phyloP scores from a whole-genome alignment of 495 filamentous ascomycete genomes.

The Tuber calosporum region DNA sequence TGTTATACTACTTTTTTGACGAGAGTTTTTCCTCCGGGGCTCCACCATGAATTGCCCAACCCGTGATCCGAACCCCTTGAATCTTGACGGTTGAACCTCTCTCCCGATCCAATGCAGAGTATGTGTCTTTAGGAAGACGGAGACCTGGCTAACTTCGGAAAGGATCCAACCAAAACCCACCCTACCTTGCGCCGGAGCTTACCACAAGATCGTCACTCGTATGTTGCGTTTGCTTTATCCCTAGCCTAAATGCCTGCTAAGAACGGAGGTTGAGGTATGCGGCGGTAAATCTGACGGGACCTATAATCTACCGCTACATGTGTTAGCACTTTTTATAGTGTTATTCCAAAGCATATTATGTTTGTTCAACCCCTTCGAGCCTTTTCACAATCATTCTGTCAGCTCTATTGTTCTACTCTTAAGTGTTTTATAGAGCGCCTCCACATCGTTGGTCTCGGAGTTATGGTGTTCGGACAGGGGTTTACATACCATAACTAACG shows the following conservation, averaged over 20 bases:
- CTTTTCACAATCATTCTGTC: background rate
- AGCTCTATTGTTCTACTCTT: background rate
- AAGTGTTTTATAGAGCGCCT: background rate
- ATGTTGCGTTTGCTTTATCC: constrained; percentile 11
- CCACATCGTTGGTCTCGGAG: background rate
- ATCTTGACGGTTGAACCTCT: constrained; percentile 23
- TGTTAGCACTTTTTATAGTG: constrained; percentile 69
- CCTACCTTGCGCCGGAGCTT: constrained; percentile 38
- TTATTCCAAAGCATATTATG: constrained; percentile 59
- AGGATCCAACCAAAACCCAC: constrained; percentile 40
- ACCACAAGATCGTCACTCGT: constrained; percentile 39
- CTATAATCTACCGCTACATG: constrained; percentile 50
- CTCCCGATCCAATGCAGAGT: background rate
- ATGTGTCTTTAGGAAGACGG: constrained; percentile 5
- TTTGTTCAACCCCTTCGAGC: constrained; percentile 12
- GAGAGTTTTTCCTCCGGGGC: background rate
- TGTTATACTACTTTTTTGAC: background rate
- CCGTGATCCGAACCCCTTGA: constrained; percentile 32
- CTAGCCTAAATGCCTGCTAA: constrained; percentile 2
- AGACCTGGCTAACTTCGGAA: constrained; percentile 22
- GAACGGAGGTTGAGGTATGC: constrained; percentile 29
- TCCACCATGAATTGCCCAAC: constrained; percentile 40
- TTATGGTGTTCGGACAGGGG: background rate
- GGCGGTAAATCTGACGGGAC: constrained; percentile 38
- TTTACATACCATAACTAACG: background rate